A percentile compares a stretch with the other conserved stretches of the same genome.
Conservation (phyloP, 73 alveolate species). For the Paramecium primaurelia region DNA sequence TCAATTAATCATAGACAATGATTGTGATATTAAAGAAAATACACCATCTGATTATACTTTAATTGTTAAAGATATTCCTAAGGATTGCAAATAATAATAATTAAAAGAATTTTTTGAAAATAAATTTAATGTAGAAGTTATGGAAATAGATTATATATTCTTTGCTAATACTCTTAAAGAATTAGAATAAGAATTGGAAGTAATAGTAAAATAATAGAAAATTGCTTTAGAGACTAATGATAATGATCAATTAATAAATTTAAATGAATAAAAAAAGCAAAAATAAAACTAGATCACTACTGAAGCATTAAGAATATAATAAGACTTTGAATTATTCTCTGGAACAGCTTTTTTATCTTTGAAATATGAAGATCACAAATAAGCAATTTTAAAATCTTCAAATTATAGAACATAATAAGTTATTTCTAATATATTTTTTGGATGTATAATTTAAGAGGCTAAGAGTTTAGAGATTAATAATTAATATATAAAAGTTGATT, state of each 20-base stretch:
- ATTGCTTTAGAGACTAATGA: background rate
- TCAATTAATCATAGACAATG: conserved; percentile 26
- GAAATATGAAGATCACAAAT: conserved; percentile 45
- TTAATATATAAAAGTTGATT: background rate
- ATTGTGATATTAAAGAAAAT: conserved; percentile 59
- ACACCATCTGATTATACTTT: conserved; percentile 69
- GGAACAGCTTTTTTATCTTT: conserved; percentile 54
- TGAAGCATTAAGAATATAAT: background rate
- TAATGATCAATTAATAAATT: background rate
- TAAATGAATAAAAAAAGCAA: background rate
- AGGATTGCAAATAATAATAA: background rate
- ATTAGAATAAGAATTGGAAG: background rate
- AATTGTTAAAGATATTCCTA: conserved; percentile 30
- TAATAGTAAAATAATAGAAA: background rate
- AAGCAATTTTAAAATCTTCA: background rate
- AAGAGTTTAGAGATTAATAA: background rate
- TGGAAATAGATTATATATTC: background rate
- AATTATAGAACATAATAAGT: background rate
- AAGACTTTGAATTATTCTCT: background rate
- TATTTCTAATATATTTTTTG: background rate
- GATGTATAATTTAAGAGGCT: background rate
- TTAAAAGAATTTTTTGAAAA: background rate
- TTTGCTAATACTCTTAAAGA: conserved; percentile 1
- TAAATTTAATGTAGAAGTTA: background rate
- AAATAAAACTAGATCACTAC: background rate